phyloP scores from a whole-genome alignment of 805 yeast species.

The Starmerella bacillaris region DNA sequence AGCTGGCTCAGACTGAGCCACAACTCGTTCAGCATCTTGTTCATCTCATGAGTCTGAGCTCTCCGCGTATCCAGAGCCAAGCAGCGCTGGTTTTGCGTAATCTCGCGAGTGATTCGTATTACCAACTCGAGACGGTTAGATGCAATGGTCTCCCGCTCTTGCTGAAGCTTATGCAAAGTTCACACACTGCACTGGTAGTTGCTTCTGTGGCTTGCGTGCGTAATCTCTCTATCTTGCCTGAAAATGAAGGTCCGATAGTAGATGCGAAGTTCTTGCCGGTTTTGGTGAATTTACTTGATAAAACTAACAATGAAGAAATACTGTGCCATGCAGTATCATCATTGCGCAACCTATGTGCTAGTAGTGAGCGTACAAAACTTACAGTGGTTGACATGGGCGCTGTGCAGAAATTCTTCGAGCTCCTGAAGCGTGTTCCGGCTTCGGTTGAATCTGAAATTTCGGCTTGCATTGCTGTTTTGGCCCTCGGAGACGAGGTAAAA shows the following conservation, averaged over 20 bases:
- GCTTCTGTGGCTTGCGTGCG: conserved; percentile 98
- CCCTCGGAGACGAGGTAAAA: conserved; percentile 88
- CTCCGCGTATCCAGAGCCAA: conserved; percentile 94
- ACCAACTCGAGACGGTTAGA: conserved; percentile 87
- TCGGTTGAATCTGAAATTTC: conserved; percentile 90
- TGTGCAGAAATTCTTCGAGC: conserved; percentile 77
- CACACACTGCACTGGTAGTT: conserved; percentile 76
- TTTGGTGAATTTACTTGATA: conserved; percentile 55
- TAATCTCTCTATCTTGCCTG: conserved; percentile 89
- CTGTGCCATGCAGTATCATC: conserved; percentile 98
- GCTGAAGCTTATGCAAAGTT: conserved; percentile 73
- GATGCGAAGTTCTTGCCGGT: conserved; percentile 95
- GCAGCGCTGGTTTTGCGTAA: conserved; percentile 92
- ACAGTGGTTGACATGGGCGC: conserved; percentile 92
- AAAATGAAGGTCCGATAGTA: conserved; percentile 85
- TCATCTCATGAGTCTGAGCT: conserved; percentile 75
- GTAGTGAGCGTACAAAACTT: conserved; percentile 78
- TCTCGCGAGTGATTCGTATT: conserved; percentile 86
- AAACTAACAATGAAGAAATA: conserved; percentile 80
- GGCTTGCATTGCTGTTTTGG: conserved; percentile 92
- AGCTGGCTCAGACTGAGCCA: conserved; percentile 80
- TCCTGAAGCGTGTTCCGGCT: conserved; percentile 62
- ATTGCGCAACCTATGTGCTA: conserved; percentile 86
- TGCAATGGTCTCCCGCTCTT: conserved; percentile 90
- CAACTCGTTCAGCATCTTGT: conserved; percentile 76